Evolutionary conservation across 192 early-diverging fungal species (phyloP).

Genomic region (Backusella liffmaniae): DNA sequence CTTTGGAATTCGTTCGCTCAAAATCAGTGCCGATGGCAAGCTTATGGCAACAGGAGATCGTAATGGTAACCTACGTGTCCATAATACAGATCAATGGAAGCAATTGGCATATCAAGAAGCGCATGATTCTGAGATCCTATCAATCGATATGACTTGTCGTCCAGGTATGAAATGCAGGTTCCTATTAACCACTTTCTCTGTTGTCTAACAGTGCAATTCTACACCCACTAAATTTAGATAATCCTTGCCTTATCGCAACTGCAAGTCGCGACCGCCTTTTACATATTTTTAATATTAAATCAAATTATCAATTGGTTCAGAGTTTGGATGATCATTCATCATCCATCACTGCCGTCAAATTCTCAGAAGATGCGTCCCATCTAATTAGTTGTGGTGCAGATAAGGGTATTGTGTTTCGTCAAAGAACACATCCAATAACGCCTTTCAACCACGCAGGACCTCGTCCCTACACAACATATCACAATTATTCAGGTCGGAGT

Average conservation of each 20-base stretch:
- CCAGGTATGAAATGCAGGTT: not conserved
- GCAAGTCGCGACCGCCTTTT: conserved; percentile 74
- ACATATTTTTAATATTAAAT: conserved; percentile 69
- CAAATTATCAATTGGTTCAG: conserved; percentile 64
- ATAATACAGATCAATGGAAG: conserved; percentile 55
- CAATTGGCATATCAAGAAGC: conserved; percentile 68
- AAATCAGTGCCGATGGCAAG: conserved; percentile 60
- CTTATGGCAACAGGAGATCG: conserved; percentile 76
- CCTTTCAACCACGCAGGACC: conserved; percentile 26
- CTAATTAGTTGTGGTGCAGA: conserved; percentile 81
- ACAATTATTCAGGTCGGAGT: conserved; percentile 64
- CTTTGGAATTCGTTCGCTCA: conserved; percentile 69
- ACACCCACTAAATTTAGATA: conserved; percentile 9
- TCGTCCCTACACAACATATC: conserved; percentile 51
- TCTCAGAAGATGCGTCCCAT: conserved; percentile 58
- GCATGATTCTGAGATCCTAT: conserved; percentile 76
- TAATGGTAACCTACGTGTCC: conserved; percentile 69
- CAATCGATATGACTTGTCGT: conserved; percentile 65
- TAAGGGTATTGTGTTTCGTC: conserved; percentile 77
- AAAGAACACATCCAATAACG: conserved; percentile 21
- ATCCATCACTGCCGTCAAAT: conserved; percentile 72
- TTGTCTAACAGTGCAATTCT: not conserved
- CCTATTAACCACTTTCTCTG: not conserved
- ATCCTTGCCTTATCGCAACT: conserved; percentile 62
- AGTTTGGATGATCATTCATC: conserved; percentile 87